Percentiles rank a stretch among this genome's conserved stretches.
phyloP scores from a whole-genome alignment of 2,329 filamentous ascomycete species.

The Catunica adiposa region DNA sequence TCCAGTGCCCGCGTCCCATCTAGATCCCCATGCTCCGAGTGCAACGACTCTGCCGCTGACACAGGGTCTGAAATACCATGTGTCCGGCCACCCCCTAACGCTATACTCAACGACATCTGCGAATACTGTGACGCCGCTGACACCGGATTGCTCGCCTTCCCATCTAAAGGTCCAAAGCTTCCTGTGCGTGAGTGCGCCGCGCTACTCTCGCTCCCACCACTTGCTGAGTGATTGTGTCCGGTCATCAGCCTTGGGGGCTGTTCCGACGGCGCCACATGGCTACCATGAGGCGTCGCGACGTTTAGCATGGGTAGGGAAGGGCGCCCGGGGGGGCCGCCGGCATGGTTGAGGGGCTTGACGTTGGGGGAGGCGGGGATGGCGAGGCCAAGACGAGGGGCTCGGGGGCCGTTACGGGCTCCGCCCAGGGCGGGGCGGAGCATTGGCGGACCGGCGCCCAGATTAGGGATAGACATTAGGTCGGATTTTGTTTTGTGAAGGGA shows the following conservation, averaged over 20 bases:
- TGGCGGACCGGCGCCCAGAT: constrained; percentile 62
- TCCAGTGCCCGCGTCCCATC: constrained; percentile 62
- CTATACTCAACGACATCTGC: constrained; percentile 44
- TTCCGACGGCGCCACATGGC: constrained; percentile 54
- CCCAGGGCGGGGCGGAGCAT: constrained; percentile 71
- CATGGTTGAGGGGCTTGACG: constrained; percentile 59
- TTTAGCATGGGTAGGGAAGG: constrained; percentile 62
- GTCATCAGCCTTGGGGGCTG: constrained; percentile 25
- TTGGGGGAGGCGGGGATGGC: constrained; percentile 81
- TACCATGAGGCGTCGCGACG: constrained; percentile 78
- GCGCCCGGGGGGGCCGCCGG: no score
- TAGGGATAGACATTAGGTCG: constrained; percentile 24
- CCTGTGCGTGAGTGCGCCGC: constrained; percentile 65
- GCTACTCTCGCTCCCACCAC: constrained; percentile 65
- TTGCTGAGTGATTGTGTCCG: constrained; percentile 48
- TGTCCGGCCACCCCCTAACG: constrained; percentile 43
- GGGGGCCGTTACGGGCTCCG: constrained; percentile 45
- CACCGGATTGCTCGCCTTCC: constrained; percentile 61
- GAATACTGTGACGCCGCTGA: constrained; percentile 82
- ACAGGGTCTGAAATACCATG: constrained; percentile 66
- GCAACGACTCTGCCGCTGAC: constrained; percentile 56
- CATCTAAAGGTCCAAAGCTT: constrained; percentile 64
- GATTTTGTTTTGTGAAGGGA: no score
- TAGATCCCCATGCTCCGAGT: constrained; percentile 69
- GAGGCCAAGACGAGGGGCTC: constrained; percentile 65